Conservation (phyloP, 208 protist species). For the Naegleria lovaniensis region DNA sequence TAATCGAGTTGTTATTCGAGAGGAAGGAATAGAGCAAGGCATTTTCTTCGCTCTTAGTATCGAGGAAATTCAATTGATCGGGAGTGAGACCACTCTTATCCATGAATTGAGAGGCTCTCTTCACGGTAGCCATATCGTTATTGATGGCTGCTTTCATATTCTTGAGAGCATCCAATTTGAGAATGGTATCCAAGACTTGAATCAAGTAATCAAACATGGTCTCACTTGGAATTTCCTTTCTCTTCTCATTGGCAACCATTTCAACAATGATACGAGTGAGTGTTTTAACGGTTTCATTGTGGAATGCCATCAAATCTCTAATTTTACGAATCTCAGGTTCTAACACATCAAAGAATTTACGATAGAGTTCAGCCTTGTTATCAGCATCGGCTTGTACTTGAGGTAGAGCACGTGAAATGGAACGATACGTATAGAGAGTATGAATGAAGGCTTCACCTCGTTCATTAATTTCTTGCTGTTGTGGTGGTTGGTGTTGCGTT, state of each 20-base stretch:
- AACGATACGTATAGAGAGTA: constrained; percentile 56
- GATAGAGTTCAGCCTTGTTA: constrained; percentile 55
- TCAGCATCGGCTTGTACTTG: constrained; percentile 51
- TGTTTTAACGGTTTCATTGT: constrained; percentile 30
- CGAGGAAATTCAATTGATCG: constrained; percentile 16
- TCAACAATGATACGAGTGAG: background rate
- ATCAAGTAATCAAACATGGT: constrained; percentile 28
- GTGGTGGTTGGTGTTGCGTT: background rate
- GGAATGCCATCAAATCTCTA: constrained; percentile 50
- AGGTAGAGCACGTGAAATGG: constrained; percentile 45
- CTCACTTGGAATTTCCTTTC: constrained; percentile 24
- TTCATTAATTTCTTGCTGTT: constrained; percentile 43
- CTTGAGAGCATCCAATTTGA: constrained; percentile 57
- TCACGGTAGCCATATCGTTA: constrained; percentile 57
- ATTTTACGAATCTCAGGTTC: constrained; percentile 58
- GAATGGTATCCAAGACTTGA: constrained; percentile 51
- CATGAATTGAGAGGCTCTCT: constrained; percentile 6
- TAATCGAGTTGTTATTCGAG: constrained; percentile 55
- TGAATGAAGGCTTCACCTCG: constrained; percentile 47
- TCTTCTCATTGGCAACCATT: background rate
- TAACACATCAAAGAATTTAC: constrained; percentile 50
- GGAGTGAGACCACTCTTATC: background rate
- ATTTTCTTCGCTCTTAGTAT: constrained; percentile 49
- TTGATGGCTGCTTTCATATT: constrained; percentile 64
- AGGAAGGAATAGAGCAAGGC: constrained; percentile 56